Conservation (phyloP, 2,329 filamentous ascomycete species). For the Xylogone sp. region DNA sequence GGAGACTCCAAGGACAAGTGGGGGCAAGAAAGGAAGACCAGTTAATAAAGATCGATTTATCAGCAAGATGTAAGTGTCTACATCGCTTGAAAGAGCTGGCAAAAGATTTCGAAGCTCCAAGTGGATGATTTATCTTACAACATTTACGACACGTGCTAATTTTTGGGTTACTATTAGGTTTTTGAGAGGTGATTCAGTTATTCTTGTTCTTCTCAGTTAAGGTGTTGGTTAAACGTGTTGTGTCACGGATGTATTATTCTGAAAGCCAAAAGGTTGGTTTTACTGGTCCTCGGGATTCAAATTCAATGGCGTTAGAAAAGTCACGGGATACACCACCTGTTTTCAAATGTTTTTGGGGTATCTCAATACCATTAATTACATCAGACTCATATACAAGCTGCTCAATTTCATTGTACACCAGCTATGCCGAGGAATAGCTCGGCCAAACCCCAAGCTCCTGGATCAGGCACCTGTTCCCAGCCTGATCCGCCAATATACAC, state of each 20-base stretch:
- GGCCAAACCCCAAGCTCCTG: conserved; percentile 72
- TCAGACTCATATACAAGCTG: conserved; percentile 26
- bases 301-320: conserved; percentile 23
- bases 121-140: too few species aligned
- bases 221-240: conserved; percentile 7
- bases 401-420: conserved; percentile 31
- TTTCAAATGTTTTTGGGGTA: background rate
- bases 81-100: conserved; percentile 2
- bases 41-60: conserved; percentile 99
- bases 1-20: conserved; percentile 77
- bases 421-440: conserved; percentile 79
- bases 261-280: conserved; percentile 11
- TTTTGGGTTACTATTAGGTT: conserved; percentile 25
- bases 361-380: background rate
- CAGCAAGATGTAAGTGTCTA: conserved; percentile 77
- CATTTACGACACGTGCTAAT: conserved; percentile 3
- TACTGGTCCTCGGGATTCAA: conserved; percentile 17
- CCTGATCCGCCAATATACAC: conserved; percentile 79
- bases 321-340: conserved; percentile 15
- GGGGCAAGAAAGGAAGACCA: conserved; percentile 81
- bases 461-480: conserved; percentile 70
- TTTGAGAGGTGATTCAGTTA: conserved; percentile 32
- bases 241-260: conserved; percentile 10
- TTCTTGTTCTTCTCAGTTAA: conserved; percentile 31
- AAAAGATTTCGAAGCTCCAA: too few species aligned